Evolutionary conservation across 352 stramenopile genomes (phyloP).

Genomic region (Pythium apleroticum): DNA sequence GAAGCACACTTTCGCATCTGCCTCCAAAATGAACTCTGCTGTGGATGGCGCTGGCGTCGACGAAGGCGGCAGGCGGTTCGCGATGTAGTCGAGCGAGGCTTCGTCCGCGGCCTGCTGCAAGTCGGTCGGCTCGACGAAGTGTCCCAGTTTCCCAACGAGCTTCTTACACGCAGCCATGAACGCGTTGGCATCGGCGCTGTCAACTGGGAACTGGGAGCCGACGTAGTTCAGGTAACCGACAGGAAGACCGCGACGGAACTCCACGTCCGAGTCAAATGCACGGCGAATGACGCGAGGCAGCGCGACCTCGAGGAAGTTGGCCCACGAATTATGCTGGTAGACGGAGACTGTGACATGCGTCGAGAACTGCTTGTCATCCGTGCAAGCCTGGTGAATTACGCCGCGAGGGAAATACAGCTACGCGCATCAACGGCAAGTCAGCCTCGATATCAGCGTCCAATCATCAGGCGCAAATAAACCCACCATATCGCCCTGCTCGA

Average conservation of each 20-base stretch:
- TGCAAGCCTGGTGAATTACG: constrained; percentile 79
- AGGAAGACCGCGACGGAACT: constrained; percentile 71
- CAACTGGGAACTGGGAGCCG: constrained; percentile 62
- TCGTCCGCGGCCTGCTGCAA: constrained; percentile 75
- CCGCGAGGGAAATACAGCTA: constrained; percentile 85
- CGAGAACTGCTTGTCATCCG: constrained; percentile 73
- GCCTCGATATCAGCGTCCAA: not conserved
- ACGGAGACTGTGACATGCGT: constrained; percentile 87
- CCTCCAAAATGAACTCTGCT: constrained; percentile 45
- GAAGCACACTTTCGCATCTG: constrained; percentile 51
- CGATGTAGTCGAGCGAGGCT: constrained; percentile 70
- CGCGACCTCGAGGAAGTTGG: constrained; percentile 83
- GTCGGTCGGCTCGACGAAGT: constrained; percentile 46
- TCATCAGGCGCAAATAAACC: no score
- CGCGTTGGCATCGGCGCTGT: constrained; percentile 33
- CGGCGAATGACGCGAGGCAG: constrained; percentile 74
- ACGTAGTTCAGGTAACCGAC: constrained; percentile 74
- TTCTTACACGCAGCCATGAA: constrained; percentile 53
- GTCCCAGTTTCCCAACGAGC: constrained; percentile 51
- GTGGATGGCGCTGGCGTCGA: constrained; percentile 18
- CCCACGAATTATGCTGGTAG: constrained; percentile 89
- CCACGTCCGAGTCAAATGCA: constrained; percentile 75
- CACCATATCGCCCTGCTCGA: constrained; percentile 81
- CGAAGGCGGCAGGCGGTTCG: constrained; percentile 69
- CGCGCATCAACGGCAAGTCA: not conserved